Conservation (phyloP, 192 early-diverging fungal species). For the Gamsiella multidivaricata region DNA sequence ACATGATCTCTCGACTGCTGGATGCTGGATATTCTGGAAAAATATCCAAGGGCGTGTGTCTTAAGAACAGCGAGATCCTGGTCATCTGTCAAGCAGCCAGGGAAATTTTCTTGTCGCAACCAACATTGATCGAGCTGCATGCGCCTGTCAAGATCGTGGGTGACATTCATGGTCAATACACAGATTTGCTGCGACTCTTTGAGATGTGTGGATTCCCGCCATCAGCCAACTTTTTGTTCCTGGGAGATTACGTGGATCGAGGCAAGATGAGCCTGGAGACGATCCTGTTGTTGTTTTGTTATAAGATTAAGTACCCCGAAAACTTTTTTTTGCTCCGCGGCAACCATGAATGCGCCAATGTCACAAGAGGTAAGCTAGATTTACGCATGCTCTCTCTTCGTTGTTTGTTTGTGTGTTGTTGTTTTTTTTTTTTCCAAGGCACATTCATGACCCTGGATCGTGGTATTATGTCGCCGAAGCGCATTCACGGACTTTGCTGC, state of each 20-base stretch:
- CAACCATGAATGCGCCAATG: conserved; percentile 95
- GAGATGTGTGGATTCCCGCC: conserved; percentile 96
- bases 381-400: not conserved
- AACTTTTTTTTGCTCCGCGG: conserved; percentile 97
- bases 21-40: conserved; percentile 80
- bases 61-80: conserved; percentile 89
- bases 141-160: conserved; percentile 85
- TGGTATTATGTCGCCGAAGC: too few species aligned
- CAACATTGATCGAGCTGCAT: conserved; percentile 79
- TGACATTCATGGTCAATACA: conserved; percentile 96
- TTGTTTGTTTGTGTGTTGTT: not conserved
- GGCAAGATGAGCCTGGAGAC: conserved; percentile 96
- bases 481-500: too few species aligned
- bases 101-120: conserved; percentile 91
- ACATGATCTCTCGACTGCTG: conserved; percentile 88
- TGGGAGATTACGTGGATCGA: conserved; percentile 98
- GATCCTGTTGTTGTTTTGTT: conserved; percentile 91
- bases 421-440: not conserved
- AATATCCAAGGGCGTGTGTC: conserved; percentile 78
- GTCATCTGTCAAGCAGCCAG: conserved; percentile 86
- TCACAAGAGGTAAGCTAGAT: conserved; percentile 79
- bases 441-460: too few species aligned
- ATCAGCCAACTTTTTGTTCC: conserved; percentile 88
- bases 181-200: conserved; percentile 91
- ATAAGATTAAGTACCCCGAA: conserved; percentile 97